Base-by-base conservation (phyloP, 1,139 yeast genomes). In the Hyphopichia burtonii region DNA sequence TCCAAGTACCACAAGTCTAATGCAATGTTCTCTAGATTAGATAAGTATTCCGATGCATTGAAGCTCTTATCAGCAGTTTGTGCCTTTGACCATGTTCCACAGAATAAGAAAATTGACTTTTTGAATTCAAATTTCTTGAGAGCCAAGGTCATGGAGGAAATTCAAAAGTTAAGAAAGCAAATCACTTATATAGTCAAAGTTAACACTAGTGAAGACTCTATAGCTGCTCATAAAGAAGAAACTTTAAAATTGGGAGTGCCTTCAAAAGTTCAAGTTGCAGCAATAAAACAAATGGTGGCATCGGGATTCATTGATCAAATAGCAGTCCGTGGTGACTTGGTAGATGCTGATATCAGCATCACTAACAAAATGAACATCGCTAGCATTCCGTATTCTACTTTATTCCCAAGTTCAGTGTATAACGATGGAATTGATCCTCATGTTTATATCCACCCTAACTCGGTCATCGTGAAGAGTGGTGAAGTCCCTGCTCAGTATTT, bases 291-390 rank as follows among this genome's bases (percentile, higher is more conserved):
- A 62, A 91, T 94, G 82, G 71, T 93, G 9, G 80, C 96, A 2
- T 84, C 97, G 0, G 99, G 99, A 0, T 94, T 88, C 54, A 74
- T 93, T 38, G 99, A 94, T 59, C 96, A 88, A 56, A 78, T 93
- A 16, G 96, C 96, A 1, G 78, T 88, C 12, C 73, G 98, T 47
- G 93, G 88, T 0, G 97, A 90, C 56, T 52, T 83, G 27, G 66
- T 83, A 10, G 82, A 87, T n/a, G 67, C 82, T 0, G 95, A 86
- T 33, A 71, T 80, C 11, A 70, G 65, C 34, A 62, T 83, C 3
- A 68, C 83, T 1, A 83, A 82, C 54, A 82, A 76, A 42, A 72
- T 84, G 15, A 75, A 74, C 34, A 74, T 87, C 38, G 75, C 75
- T 41, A 77, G 76, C 41, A 76, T 87, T 31, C 97, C 97, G 0